These are phyloP conservation scores for Lodderomyces beijingensis DNA, from an alignment of 1,139 yeast species.

Conservation along the genomic window DNA sequence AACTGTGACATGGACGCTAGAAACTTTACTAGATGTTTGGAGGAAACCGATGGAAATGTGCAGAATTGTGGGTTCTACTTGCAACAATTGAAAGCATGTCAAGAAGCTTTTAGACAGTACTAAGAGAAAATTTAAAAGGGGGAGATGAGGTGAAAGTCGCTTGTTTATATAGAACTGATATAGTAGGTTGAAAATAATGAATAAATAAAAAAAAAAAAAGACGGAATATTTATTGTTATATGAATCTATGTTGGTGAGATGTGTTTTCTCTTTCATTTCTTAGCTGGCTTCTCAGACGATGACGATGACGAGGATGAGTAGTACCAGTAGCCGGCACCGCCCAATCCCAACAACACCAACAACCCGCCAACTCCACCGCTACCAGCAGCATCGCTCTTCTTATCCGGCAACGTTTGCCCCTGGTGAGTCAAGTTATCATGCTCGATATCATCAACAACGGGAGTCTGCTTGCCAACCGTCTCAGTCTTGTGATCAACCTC, in stretches of 20 bases:
- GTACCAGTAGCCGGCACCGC: conserved; percentile 21
- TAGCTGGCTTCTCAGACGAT: conserved; percentile 3
- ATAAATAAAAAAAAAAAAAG: conserved; percentile 1
- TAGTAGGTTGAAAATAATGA: not conserved
- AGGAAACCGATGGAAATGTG: conserved; percentile 91
- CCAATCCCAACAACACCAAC: conserved; percentile 21
- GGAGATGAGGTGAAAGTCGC: no score
- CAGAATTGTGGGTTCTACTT: conserved; percentile 94
- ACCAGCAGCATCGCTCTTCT: conserved; percentile 1
- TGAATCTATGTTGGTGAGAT: not conserved
- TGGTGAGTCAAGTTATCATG: conserved; percentile 26
- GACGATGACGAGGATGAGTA: no score
- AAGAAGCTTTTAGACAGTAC: conserved; percentile 84
- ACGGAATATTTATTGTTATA: conserved; percentile 3
- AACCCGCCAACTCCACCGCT: conserved; percentile 9
- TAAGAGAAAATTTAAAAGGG: conserved; percentile 21
- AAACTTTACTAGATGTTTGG: conserved; percentile 91
- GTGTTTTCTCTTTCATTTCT: not conserved
- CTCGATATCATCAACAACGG: conserved; percentile 39
- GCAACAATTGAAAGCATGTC: conserved; percentile 96
- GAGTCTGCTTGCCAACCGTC: conserved; percentile 22
- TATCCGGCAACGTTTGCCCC: conserved; percentile 3
- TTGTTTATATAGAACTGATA: conserved; percentile 8
- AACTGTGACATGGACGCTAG: conserved; percentile 91
- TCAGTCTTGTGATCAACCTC: conserved; percentile 37